Evolutionary conservation across 1,139 yeast species (phyloP), one percentile per base, ranked within the genome.

Genomic region (Candida glucosophila): DNA sequence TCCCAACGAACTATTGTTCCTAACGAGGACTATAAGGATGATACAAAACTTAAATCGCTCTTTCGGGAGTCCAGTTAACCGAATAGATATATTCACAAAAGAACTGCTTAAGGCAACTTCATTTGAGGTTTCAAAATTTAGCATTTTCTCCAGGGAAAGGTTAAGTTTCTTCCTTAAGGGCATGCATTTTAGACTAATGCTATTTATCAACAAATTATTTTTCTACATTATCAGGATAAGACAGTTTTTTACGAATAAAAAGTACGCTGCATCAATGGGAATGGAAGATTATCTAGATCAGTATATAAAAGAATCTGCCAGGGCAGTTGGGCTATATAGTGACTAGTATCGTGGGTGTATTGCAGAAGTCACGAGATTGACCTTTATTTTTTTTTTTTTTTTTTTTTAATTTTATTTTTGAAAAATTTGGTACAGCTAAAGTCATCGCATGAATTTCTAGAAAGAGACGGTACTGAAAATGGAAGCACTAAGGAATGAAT

Each of bases 1-100:
- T 44, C 93, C 93, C 1, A 51, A 73, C 31, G 77, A 74, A 29
- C 49, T 81, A 27, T 59, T 77, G 17, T 78, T 81, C 39, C 50
- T 81, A 9, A 73, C 81, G 26, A 56, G 90, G 40, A 66, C 83
- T 7, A 77, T 77, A 78, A 56, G 88, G 31, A 78, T 80, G 58
- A 67, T 81, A 29, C 90, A 79, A 46, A 76, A 75, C 19, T 51
- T 77, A 38, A 81, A 81, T 44, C 73, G 71, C 36, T 56, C 55
- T 28, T 71, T 72, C 46, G 85, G 80, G 3, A 72, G 83, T 12
- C 90, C 90, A 0, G 79, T 79, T 11, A 81, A 81, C 44, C 58
- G 92, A 29, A 55, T 81, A 37, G 74, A 75, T 33, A 44, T 76
- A 22, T 57, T 81, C 33, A 81, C 83, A 1, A 47, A 52, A 17